These are phyloP conservation scores for Cardiospermum halicacabum DNA, from an alignment of 345 rosid genomes.

Conservation along the genomic window DNA sequence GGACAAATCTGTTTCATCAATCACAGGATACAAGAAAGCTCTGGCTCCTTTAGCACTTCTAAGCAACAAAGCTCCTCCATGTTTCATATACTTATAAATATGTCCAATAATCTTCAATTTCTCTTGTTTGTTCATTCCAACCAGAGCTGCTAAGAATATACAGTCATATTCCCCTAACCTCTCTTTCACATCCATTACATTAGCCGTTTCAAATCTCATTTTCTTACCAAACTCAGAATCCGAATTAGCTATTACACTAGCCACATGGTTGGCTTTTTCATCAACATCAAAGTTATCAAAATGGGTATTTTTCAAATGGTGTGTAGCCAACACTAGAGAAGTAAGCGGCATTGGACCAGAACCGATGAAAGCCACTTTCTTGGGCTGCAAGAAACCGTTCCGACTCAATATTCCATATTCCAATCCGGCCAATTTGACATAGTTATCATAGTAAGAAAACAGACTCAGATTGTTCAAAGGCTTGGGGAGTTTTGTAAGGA, in stretches of 20 bases:
- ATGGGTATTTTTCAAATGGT: constrained; percentile 25
- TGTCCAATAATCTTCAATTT: constrained; percentile 29
- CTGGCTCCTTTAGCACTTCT: constrained; percentile 40
- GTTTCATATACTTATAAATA: constrained; percentile 28
- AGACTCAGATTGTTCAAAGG: constrained; percentile 26
- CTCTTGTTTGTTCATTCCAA: constrained; percentile 30
- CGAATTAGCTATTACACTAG: constrained; percentile 20
- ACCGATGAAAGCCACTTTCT: constrained; percentile 36
- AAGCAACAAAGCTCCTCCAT: constrained; percentile 25
- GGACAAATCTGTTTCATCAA: constrained; percentile 23
- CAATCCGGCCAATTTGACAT: constrained; percentile 28
- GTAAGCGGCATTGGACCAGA: constrained; percentile 49
- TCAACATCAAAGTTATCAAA: constrained; percentile 38
- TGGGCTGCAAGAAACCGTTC: constrained; percentile 23
- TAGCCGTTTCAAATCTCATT: constrained; percentile 28
- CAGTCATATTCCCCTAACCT: constrained; percentile 31
- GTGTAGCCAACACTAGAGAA: constrained; percentile 32
- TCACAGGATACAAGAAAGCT: constrained; percentile 35
- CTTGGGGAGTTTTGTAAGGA: constrained; percentile 19
- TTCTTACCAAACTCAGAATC: constrained; percentile 28
- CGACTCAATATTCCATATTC: constrained; percentile 24
- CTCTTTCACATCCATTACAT: constrained; percentile 30
- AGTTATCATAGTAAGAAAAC: constrained; percentile 36
- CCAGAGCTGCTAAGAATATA: constrained; percentile 38
- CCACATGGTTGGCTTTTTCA: constrained; percentile 26